phyloP scores from a whole-genome alignment of 2,329 filamentous ascomycete species.

The Fusarium decemcellulare region DNA sequence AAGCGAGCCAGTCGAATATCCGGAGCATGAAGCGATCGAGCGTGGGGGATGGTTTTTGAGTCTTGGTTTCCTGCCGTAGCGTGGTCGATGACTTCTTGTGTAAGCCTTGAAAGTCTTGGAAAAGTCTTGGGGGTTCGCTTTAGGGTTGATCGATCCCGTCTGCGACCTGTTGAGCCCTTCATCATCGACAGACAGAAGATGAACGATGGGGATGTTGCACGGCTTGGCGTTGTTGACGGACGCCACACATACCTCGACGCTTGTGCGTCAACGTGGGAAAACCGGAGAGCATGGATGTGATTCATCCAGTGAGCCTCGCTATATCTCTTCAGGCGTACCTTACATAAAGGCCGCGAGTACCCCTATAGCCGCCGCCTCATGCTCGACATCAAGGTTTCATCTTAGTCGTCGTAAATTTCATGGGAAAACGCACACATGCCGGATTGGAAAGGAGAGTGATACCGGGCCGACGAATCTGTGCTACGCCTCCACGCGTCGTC shows the following conservation, averaged over 20 bases:
- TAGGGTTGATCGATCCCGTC: not conserved
- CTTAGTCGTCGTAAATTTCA: not conserved
- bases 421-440: not conserved
- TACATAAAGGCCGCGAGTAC: constrained; percentile 6
- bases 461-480: constrained; percentile 15
- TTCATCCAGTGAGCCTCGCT: not conserved
- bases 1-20: constrained; percentile 35
- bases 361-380: constrained; percentile 1
- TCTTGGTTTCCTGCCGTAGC: constrained; percentile 4
- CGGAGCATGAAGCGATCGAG: constrained; percentile 23
- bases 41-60: constrained; percentile 24
- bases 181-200: not conserved
- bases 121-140: not conserved
- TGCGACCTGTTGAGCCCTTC: constrained; percentile 8
- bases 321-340: constrained; percentile 8
- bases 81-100: constrained; percentile 11
- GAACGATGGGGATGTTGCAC: constrained; percentile 10
- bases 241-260: constrained; percentile 8
- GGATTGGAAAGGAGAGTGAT: not conserved
- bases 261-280: not conserved
- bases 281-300: not conserved
- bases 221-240: constrained; percentile 7
- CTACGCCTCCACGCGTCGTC: constrained; percentile 17
- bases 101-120: not conserved
- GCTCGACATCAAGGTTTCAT: not conserved